Base-by-base conservation (phyloP, 208 protist genomes). In the Trypanosoma theileri region DNA sequence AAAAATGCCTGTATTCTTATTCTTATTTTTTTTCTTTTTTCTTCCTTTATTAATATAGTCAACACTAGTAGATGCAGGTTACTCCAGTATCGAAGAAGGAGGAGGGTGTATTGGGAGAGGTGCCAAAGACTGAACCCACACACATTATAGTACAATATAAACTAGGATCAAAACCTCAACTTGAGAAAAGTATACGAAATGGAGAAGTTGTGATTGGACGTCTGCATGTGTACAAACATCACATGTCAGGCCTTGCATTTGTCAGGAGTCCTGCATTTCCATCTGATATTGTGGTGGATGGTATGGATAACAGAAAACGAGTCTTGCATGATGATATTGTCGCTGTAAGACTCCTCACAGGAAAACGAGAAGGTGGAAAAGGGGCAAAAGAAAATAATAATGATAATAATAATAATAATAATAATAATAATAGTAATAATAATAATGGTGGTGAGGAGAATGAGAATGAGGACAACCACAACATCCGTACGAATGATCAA, bases 281-380 rank as follows among this genome's bases (percentile, higher is more conserved):
- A 24, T 65, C 50, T 28, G 86, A 91, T 52, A 73, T 94, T 14
- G 67, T 90, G 6, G 41, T 94, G 35, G 79, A 77, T 55, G 63
- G 69, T 11, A 14, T 59, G 0, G 73, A 85, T 22, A 66, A 58
- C 44, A 64, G 77, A 13, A 73, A 78, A 0, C 19, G 51, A 13
- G 82, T 73, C 9, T 56, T 86, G 55, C 79, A 90, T 65, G 71
- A 66, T 31, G 89, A 94, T 26, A 73, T 94, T 16, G 88, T 92
- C 0, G 88, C 88, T n/a, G 76, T 92, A n/a, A 56, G 81, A 59
- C 64, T 94, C 22, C 72, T 92, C 42, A 35, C 4, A 35, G 6
- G 28, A 35, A 35, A 35, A 35, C 79, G 84, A 12, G 69, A 88
- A 41, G 55, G 67, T 13, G 50, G 75, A 56, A 93, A 87, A 86